Evolutionary conservation across 2,329 filamentous ascomycete species (phyloP).

Genomic region (Zasmidium angulare): DNA sequence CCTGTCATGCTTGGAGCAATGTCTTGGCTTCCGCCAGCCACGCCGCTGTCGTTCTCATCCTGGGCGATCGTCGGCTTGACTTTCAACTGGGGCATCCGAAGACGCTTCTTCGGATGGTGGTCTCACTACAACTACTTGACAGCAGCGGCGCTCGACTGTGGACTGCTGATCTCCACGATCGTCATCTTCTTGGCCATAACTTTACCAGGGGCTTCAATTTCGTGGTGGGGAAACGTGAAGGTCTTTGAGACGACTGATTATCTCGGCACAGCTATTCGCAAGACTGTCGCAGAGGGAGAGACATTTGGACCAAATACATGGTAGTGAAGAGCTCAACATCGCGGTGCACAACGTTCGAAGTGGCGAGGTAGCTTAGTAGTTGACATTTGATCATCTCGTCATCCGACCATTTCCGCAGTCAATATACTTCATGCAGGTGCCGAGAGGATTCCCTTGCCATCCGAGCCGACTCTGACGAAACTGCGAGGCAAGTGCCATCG

Average conservation of each 20-base stretch:
- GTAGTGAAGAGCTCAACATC: not conserved
- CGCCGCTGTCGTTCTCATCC: conserved; percentile 79
- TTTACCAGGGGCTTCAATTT: conserved; percentile 73
- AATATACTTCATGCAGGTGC: not conserved
- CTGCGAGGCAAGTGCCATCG: too few relatives aligned
- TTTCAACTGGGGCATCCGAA: conserved; percentile 76
- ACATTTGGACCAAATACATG: conserved; percentile 59
- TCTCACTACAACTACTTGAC: conserved; percentile 89
- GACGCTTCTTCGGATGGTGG: conserved; percentile 75
- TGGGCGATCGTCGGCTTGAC: conserved; percentile 83
- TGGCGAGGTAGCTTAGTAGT: not conserved
- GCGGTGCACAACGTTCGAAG: too few relatives aligned
- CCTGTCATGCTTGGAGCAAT: conserved; percentile 81
- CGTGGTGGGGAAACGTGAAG: conserved; percentile 90
- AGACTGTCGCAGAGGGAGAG: conserved; percentile 59
- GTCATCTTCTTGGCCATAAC: conserved; percentile 83
- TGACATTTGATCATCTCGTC: not conserved
- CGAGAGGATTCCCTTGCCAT: not conserved
- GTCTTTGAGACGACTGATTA: conserved; percentile 29
- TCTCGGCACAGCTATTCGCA: conserved; percentile 25
- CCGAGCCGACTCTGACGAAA: not conserved
- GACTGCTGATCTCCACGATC: conserved; percentile 77
- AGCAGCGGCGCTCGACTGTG: conserved; percentile 78
- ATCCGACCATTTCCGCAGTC: not conserved
- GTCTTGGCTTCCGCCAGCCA: conserved; percentile 81